Conservation (phyloP, 108 stramenopile genomes). For the Discostella pseudostelligera region DNA sequence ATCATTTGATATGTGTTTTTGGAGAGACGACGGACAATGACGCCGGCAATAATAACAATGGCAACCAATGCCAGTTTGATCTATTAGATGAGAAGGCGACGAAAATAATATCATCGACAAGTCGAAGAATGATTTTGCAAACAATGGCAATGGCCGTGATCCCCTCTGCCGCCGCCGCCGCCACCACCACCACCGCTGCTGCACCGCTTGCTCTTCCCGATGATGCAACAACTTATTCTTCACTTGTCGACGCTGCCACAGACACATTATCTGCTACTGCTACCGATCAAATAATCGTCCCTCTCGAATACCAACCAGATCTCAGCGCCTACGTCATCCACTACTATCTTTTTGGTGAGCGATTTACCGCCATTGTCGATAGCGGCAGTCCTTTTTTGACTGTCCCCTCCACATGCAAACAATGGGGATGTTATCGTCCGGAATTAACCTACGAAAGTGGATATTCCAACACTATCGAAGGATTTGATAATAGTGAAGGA, state of each 20-base stretch:
- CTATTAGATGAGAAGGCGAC: no score
- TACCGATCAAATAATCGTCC: neutral
- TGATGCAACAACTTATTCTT: neutral
- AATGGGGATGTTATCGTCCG: constrained; percentile 54
- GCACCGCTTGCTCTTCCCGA: neutral
- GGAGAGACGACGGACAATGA: no score
- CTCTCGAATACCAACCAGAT: neutral
- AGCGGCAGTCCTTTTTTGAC: constrained; percentile 69
- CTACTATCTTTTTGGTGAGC: constrained; percentile 47
- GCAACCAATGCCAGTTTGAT: no score
- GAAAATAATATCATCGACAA: neutral
- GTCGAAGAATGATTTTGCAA: constrained; percentile 12
- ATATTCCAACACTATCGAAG: constrained; percentile 47
- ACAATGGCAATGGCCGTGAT: neutral
- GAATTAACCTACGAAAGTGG: constrained; percentile 40
- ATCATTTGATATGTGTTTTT: neutral
- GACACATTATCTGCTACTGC: neutral
- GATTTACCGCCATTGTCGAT: constrained; percentile 62
- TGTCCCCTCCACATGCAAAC: constrained; percentile 34
- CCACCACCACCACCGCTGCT: neutral
- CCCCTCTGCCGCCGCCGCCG: neutral
- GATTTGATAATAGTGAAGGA: constrained; percentile 64
- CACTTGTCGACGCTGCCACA: neutral
- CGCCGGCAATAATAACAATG: no score
- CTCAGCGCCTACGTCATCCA: neutral